Evolutionary conservation across 1,284 basidiomycete species (phyloP).

Genomic region (Trichosporon sp.): DNA sequence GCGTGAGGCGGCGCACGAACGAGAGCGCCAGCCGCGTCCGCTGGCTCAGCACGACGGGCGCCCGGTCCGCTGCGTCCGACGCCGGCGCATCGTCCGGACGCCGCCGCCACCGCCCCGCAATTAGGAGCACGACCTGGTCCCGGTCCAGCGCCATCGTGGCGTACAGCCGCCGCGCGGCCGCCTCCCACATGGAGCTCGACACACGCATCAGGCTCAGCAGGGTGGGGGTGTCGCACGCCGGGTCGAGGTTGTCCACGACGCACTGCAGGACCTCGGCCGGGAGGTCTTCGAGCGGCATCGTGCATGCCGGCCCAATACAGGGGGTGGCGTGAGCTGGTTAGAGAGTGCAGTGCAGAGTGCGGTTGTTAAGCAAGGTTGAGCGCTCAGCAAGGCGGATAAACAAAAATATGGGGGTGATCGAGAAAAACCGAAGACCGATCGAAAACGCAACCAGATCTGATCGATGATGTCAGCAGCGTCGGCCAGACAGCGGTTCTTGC

Average conservation of each 20-base stretch:
- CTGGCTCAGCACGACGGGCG: background rate
- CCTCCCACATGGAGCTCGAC: background rate
- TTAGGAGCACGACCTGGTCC: background rate
- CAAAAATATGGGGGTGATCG: too few relatives aligned
- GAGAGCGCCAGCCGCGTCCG: background rate
- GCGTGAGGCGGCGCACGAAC: background rate
- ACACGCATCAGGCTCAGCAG: background rate
- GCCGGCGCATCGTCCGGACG: background rate
- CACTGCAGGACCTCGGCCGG: background rate
- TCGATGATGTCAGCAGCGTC: too few relatives aligned
- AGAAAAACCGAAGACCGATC: too few relatives aligned
- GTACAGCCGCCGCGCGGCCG: background rate
- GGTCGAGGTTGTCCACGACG: background rate
- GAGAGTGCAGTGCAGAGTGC: too few relatives aligned
- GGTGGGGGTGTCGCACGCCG: background rate
- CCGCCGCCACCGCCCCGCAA: background rate
- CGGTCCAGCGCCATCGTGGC: background rate
- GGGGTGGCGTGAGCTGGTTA: too few relatives aligned
- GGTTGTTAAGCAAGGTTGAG: too few relatives aligned
- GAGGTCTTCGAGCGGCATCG: background rate
- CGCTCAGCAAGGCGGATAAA: too few relatives aligned
- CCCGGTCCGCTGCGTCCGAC: background rate
- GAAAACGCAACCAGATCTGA: too few relatives aligned
- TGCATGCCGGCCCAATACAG: background rate
- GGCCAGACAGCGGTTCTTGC: too few relatives aligned